These are phyloP conservation scores for Hibiscus syriacus DNA, from an alignment of 345 rosid species.

Conservation along the genomic window DNA sequence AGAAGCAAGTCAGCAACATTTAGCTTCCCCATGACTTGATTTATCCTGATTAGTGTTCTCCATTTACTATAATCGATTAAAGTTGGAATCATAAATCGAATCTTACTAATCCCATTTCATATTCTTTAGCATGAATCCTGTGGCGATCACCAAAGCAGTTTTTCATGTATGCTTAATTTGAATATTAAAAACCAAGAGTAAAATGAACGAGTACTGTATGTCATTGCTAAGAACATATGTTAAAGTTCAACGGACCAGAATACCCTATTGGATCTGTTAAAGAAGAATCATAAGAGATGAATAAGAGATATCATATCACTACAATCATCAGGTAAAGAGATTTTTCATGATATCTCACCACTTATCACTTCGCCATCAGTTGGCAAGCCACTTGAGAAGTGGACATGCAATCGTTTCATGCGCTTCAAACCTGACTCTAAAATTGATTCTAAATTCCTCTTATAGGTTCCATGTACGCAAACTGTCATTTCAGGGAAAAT, in stretches of 20 bases:
- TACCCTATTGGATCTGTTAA: neutral
- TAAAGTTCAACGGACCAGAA: neutral
- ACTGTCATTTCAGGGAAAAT: constrained; percentile 31
- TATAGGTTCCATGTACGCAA: constrained; percentile 91
- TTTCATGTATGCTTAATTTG: neutral
- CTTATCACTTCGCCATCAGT: constrained; percentile 76
- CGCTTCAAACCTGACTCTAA: constrained; percentile 70
- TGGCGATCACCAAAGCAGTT: neutral
- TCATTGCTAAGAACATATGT: neutral
- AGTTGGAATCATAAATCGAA: neutral
- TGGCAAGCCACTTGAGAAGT: constrained; percentile 84
- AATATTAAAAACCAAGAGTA: neutral
- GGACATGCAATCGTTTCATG: constrained; percentile 80
- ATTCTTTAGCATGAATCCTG: neutral
- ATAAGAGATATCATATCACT: neutral
- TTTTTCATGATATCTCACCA: constrained; percentile 32
- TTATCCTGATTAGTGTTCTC: neutral
- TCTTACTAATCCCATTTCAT: neutral
- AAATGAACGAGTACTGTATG: neutral
- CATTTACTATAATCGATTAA: neutral
- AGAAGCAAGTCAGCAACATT: neutral
- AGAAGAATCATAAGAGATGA: neutral
- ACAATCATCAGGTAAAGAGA: neutral
- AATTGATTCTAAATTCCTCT: constrained; percentile 60
- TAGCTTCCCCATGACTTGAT: neutral